These are phyloP conservation scores for Neopestalotiopsis sp. DNA, from an alignment of 2,329 filamentous ascomycete species.

Conservation along the genomic window DNA sequence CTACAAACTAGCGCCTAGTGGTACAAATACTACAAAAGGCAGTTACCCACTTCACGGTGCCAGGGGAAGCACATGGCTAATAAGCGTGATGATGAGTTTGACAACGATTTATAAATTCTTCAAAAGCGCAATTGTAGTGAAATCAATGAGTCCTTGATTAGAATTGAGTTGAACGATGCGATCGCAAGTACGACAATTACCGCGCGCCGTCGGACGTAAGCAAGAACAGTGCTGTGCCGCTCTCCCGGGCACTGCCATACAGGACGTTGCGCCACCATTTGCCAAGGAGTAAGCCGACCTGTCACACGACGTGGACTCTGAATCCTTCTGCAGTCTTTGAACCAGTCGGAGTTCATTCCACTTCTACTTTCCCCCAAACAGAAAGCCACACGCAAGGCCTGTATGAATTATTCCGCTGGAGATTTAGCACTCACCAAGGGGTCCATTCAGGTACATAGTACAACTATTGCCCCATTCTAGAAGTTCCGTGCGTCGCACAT, in stretches of 20 bases:
- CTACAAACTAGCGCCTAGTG: neutral
- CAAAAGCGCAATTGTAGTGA: neutral
- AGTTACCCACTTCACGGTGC: neutral
- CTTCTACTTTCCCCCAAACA: too few species aligned
- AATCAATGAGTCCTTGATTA: neutral
- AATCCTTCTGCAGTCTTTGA: neutral
- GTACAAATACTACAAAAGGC: neutral
- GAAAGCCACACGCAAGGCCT: too few species aligned
- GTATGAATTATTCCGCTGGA: too few species aligned
- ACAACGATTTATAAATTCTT: neutral
- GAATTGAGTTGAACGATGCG: neutral
- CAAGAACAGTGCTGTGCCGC: neutral
- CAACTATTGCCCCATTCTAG: too few species aligned
- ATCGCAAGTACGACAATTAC: neutral
- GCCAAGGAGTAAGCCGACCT: neutral
- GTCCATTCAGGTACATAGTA: too few species aligned
- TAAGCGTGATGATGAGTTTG: neutral
- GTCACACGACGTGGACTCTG: neutral
- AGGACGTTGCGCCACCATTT: neutral
- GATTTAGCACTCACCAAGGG: too few species aligned
- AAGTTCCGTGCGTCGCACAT: too few species aligned
- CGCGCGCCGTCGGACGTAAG: neutral
- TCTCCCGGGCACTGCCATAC: neutral
- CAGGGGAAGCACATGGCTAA: neutral
- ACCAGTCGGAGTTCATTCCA: neutral